Base-by-base conservation (phyloP, 768 basidiomycete genomes). In the Harrya chromipes region DNA sequence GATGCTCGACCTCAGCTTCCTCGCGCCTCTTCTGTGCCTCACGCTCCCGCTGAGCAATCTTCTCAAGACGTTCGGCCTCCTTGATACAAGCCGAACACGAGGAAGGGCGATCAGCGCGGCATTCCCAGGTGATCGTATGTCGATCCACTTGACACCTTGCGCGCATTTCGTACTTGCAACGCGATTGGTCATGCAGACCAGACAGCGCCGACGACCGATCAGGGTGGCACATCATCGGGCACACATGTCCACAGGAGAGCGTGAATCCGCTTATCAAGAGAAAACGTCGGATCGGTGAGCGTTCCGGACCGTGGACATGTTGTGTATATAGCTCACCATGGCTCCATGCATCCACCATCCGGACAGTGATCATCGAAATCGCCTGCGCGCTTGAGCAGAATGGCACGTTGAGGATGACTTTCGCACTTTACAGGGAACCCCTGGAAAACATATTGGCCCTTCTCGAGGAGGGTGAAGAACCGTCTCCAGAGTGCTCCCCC, bases 211-310 rank as follows among this genome's bases (percentile, higher is more conserved):
- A 75, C 75, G 52, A 80, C 75, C 40, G 49, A 58, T 4, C 45
- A 49, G 76, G 76, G 60, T 87, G 85, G 50, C 85, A 87, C 60
- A 76, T 84, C 0, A 74, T 79, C 3, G 76, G 72, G 50, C 85
- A 87, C 4, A 21, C 23, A 56, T 87, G 85, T 7, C 59, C 59
- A 35, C 59, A 60, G 0, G 38, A 14, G 6, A 60, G 51, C 4
- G 4, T 33, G 17, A 47, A 48, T 6, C 59, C 56, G 3, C 59
- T 55, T 33, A 31, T 0, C 12, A n/a, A 4, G 13, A 14, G 20
- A 17, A 31, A 9, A 16, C 26, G 27, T 27, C 27, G 10, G 27
- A 23, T 23, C 23, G 23, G 27, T 24, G 23, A 26, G 26, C 13
- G 8, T 4, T 23, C 12, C 2, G 17, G 3, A 16, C 17, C 2